phyloP scores from a whole-genome alignment of 495 filamentous ascomycete genomes.

The Penicillium salamii region DNA sequence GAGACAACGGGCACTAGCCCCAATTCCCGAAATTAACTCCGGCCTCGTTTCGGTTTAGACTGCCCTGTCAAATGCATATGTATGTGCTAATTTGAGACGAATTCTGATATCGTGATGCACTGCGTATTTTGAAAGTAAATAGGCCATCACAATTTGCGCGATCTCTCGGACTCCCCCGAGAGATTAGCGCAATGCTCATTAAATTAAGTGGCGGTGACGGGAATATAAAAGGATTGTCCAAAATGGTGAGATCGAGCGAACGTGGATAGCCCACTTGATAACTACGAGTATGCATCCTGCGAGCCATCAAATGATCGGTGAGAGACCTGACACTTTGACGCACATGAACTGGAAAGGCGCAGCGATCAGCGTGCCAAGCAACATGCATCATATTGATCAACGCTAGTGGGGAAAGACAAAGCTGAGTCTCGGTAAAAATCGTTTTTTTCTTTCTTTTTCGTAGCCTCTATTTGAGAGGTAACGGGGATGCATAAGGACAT shows the following conservation, averaged over 20 bases:
- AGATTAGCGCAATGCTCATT: neutral
- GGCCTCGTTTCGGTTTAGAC: too few relatives aligned
- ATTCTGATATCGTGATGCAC: too few relatives aligned
- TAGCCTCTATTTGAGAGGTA: too few relatives aligned
- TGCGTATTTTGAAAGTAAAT: too few relatives aligned
- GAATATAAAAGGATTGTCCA: neutral
- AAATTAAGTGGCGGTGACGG: conserved; percentile 1
- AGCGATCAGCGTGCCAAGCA: conserved; percentile 19
- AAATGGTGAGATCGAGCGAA: neutral
- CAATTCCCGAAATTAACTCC: too few relatives aligned
- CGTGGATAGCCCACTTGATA: neutral
- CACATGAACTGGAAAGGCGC: neutral
- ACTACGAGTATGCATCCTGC: conserved; percentile 3
- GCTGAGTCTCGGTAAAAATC: too few relatives aligned
- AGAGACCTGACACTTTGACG: neutral
- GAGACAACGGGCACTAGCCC: too few relatives aligned
- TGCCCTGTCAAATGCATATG: too few relatives aligned
- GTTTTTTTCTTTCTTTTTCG: too few relatives aligned
- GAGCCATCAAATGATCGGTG: conserved; percentile 11
- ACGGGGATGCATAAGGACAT: too few relatives aligned
- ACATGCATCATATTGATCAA: conserved; percentile 30
- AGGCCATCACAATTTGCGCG: neutral
- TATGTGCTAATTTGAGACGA: too few relatives aligned
- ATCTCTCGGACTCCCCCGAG: neutral
- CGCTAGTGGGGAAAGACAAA: conserved; percentile 10